Evolutionary conservation across 345 rosid genomes (phyloP), one percentile per base, ranked within the genome.

Genomic region (Camelina neglecta): DNA sequence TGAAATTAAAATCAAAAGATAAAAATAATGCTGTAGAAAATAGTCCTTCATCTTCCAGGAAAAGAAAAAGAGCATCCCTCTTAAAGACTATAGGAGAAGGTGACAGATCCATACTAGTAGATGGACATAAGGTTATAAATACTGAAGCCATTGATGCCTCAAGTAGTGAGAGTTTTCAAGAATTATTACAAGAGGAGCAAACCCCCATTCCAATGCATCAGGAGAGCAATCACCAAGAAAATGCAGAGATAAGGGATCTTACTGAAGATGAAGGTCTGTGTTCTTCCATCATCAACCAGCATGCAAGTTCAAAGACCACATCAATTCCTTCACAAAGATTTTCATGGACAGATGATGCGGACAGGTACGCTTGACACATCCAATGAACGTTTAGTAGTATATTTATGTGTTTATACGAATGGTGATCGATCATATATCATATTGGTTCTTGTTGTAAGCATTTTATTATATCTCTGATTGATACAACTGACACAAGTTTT

Each of bases 311-410:
- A 26, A 86, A 86, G 81, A 79, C 75, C 74, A 81, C 77, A 79
- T 71, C 82, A 77, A 75, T 70, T 65, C 90, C 86, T 39, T 79
- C 71, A 42, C 84, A 72, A 71, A 89, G 93, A 78, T 90, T 85
- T 81, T 75, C 55, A 18, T 94, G 99, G 99, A 90, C 96, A 49
- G 99, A 92, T 81, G 91, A 83, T 79, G 85, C 87, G 1, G 99
- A 94, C 83, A 92, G 92, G 99, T 92, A 84, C 9, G 12, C 62
- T 31, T 72, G 56, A 29, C 63, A 39, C 62, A 49, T 13, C 62
- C 62, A 42, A 3, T 71, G 68, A 71, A 71, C 57, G 23, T 65
- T 58, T 55, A 58, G 16, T 48, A 57, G 36, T 71, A 21, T 71
- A 29, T 62, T 15, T 42, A 1, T 63, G 35, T 69, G 36, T 23